Conservation (phyloP, 2,329 filamentous ascomycete genomes). For the Bipolaris victoriae region DNA sequence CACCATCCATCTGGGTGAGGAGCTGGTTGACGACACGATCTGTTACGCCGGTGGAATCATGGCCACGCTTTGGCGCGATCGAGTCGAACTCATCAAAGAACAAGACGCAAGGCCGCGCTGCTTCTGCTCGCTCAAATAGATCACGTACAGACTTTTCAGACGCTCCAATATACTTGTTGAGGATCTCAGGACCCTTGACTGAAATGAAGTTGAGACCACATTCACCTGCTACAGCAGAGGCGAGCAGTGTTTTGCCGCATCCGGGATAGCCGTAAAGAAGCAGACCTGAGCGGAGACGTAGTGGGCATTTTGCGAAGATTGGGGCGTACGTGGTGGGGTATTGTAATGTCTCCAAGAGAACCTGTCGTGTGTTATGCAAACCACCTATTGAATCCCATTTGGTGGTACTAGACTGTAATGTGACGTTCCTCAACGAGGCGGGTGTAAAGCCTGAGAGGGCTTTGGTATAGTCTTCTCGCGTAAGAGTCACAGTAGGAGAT, state of each 20-base stretch:
- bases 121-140: conserved; percentile 88
- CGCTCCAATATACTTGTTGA: conserved; percentile 99
- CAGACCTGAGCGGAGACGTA: conserved; percentile 91
- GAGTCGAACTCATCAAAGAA: conserved; percentile 99
- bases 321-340: conserved; percentile 98
- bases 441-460: conserved; percentile 94
- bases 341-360: conserved; percentile 91
- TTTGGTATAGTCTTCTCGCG: conserved; percentile 76
- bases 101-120: conserved; percentile 88
- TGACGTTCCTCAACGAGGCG: conserved; percentile 91
- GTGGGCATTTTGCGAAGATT: conserved; percentile 93
- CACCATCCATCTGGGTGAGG: conserved; percentile 97
- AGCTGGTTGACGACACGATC: conserved; percentile 98
- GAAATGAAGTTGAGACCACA: conserved; percentile 98
- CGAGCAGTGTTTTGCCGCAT: conserved; percentile 94
- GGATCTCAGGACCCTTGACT: conserved; percentile 95
- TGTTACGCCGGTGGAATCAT: conserved; percentile 97
- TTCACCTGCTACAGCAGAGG: conserved; percentile 95
- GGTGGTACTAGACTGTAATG: conserved; percentile 88
- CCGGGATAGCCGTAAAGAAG: conserved; percentile 94
- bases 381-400: conserved; percentile 94
- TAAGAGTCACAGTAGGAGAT: conserved; percentile 63
- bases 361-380: conserved; percentile 81
- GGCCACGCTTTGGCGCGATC: conserved; percentile 94
- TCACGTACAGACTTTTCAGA: conserved; percentile 96